A percentile compares a stretch with the other conserved stretches of the same genome.
Evolutionary conservation across 495 filamentous ascomycete genomes (phyloP).

Genomic region (Glutinoglossum americanum): DNA sequence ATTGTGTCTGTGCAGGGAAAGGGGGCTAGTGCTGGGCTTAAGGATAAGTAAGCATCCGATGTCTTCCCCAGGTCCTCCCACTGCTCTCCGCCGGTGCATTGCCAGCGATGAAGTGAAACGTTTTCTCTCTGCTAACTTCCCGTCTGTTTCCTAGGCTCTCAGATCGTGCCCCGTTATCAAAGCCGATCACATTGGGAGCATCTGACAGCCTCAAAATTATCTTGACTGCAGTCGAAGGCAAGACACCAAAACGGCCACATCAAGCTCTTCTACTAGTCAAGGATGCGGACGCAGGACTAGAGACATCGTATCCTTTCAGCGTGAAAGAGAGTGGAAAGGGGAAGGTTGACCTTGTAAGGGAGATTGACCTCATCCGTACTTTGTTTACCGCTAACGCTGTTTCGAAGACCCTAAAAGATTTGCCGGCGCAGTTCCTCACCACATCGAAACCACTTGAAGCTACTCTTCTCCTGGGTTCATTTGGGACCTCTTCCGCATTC

Average conservation of each 20-base stretch:
- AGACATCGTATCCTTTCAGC: slow-evolving; percentile 70
- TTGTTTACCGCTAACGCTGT: neutral
- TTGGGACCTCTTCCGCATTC: slow-evolving; percentile 49
- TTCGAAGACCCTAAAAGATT: slow-evolving; percentile 62
- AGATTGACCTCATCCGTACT: neutral
- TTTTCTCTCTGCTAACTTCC: neutral
- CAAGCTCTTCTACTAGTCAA: slow-evolving; percentile 76
- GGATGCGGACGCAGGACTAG: slow-evolving; percentile 51
- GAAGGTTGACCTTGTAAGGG: slow-evolving; percentile 56
- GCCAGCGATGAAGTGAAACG: neutral
- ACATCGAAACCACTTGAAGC: slow-evolving; percentile 45
- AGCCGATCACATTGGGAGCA: slow-evolving; percentile 39
- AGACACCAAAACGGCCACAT: slow-evolving; percentile 62
- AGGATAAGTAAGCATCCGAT: slow-evolving; percentile 43
- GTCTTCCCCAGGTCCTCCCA: neutral
- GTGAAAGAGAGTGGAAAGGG: slow-evolving; percentile 79
- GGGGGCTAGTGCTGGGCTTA: slow-evolving; percentile 38
- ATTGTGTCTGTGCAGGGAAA: slow-evolving; percentile 56
- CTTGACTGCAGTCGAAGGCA: slow-evolving; percentile 59
- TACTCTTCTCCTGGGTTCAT: slow-evolving; percentile 65
- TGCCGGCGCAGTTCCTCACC: slow-evolving; percentile 62
- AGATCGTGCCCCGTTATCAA: slow-evolving; percentile 27
- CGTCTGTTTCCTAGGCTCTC: neutral
- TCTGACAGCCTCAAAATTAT: slow-evolving; percentile 62
- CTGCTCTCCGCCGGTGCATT: slow-evolving; percentile 5